phyloP scores from a whole-genome alignment of 345 rosid genomes.

The Citrus cavaleriei region DNA sequence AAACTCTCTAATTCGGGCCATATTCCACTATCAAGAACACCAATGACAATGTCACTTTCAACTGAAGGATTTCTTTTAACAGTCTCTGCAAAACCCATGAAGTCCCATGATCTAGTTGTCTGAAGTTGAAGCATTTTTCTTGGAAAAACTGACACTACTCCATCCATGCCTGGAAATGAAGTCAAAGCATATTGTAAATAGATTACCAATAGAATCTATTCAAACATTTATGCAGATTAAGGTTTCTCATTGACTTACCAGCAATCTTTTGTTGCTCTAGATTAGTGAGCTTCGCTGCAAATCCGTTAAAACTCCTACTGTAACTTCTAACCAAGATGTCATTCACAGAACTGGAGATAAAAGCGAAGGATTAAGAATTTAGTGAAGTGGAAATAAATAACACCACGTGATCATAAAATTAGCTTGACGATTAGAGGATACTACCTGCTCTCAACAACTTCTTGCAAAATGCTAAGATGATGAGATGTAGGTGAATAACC shows the following conservation, averaged over 20 bases:
- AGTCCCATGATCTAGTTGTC: conserved; percentile 48
- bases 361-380: neutral
- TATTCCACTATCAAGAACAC: conserved; percentile 33
- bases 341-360: conserved; percentile 6
- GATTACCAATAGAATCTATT: neutral
- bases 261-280: conserved; percentile 27
- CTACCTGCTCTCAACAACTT: conserved; percentile 12
- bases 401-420: neutral
- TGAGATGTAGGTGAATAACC: conserved; percentile 17
- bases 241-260: conserved; percentile 14
- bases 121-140: conserved; percentile 19
- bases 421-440: neutral
- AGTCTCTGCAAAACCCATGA: conserved; percentile 29
- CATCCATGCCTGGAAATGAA: conserved; percentile 10
- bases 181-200: neutral
- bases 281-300: conserved; percentile 41
- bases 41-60: conserved; percentile 33
- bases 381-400: neutral
- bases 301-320: conserved; percentile 43
- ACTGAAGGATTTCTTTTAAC: neutral
- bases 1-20: conserved; percentile 48
- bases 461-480: conserved; percentile 27
- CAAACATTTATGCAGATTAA: neutral
- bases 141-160: conserved; percentile 34
- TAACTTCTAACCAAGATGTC: conserved; percentile 29